Base-by-base conservation (phyloP, 2,329 filamentous ascomycete species). In the Pyricularia sp. region DNA sequence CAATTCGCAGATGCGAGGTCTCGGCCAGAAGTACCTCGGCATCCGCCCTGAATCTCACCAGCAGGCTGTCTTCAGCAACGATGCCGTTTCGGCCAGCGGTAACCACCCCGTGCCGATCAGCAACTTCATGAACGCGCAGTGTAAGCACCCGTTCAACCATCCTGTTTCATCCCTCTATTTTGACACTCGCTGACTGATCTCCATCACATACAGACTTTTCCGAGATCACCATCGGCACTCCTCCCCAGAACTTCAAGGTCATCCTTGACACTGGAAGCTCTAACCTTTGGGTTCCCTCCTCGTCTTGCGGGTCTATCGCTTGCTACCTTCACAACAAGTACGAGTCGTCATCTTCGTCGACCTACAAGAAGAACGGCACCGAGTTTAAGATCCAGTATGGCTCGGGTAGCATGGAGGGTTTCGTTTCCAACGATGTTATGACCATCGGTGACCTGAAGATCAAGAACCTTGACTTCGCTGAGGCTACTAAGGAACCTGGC, bases 91-190 rank as follows among this genome's bases (percentile, higher is more conserved):
- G 73, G 81, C 84, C 69, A 86, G 91, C 72, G 84, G 81, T 72
- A 86, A 87, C 70, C 94, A 98, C 81, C 88, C 90, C 69, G 91
- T 99, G 61, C 92, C 94, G 70, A 90, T 99, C 75, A 92, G 89
- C 82, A 99, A 99, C 89, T 99, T 97, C 84, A 84, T 98, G 84
- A 99, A 99, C 78, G 95, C 95, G 70, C 95, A 99, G 83, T 99
- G 94, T 97, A 90, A 77, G 92, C 83, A 55, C 42, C 4, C 11
- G 33, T 31, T 30, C 23, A 23, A 69, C 28, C 42, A 25, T 59
- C 10, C 58, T 31, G 20, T 31, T 68, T 3, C 17, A 42, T 14
- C 25, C 10, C 30, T 33, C 6, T 28, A 4, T 25, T 42, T n/a
- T 55, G 17, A 31, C 36, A n/a, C 3, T 2, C 5, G 14, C 65